These are phyloP conservation scores for Pholiota conissans DNA, from an alignment of 768 basidiomycete genomes.

Conservation along the genomic window DNA sequence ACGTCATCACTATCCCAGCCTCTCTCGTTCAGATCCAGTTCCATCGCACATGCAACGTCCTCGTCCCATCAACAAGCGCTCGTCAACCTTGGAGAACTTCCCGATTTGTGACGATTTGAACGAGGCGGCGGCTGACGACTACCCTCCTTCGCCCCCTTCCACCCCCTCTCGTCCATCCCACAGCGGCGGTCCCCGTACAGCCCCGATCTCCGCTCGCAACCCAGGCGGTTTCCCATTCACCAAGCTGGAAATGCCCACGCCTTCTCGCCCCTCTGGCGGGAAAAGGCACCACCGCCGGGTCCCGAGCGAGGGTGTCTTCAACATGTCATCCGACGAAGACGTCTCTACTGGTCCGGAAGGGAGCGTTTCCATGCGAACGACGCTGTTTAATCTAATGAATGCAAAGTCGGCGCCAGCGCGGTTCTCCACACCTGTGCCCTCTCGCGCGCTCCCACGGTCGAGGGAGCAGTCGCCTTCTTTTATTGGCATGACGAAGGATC, in stretches of 20 bases:
- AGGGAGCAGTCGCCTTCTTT: slow-evolving; percentile 11
- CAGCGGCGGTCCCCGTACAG: slow-evolving; percentile 43
- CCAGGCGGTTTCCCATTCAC: slow-evolving; percentile 40
- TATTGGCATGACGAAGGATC: slow-evolving; percentile 21
- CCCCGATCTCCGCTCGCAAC: slow-evolving; percentile 39
- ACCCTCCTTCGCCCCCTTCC: slow-evolving; percentile 41
- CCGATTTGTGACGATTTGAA: slow-evolving; percentile 76
- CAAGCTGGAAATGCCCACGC: slow-evolving; percentile 16
- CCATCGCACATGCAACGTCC: slow-evolving; percentile 31
- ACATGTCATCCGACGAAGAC: slow-evolving; percentile 75
- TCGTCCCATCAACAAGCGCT: slow-evolving; percentile 30
- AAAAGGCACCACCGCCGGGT: slow-evolving; percentile 52
- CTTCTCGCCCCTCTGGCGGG: slow-evolving; percentile 34
- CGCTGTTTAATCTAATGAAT: slow-evolving; percentile 29
- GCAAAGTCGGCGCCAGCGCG: slow-evolving; percentile 17
- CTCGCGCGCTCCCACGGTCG: background rate
- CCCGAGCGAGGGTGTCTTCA: slow-evolving; percentile 75
- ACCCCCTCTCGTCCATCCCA: slow-evolving; percentile 53
- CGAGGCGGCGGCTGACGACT: slow-evolving; percentile 34
- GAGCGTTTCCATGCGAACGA: slow-evolving; percentile 18
- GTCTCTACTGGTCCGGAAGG: slow-evolving; percentile 35
- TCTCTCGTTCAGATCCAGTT: slow-evolving; percentile 56
- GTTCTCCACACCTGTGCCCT: slow-evolving; percentile 7
- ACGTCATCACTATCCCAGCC: slow-evolving; percentile 19
- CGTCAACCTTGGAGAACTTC: slow-evolving; percentile 41